Base-by-base conservation (phyloP, 1,284 basidiomycete species). In the Macrocystidia cucumis region DNA sequence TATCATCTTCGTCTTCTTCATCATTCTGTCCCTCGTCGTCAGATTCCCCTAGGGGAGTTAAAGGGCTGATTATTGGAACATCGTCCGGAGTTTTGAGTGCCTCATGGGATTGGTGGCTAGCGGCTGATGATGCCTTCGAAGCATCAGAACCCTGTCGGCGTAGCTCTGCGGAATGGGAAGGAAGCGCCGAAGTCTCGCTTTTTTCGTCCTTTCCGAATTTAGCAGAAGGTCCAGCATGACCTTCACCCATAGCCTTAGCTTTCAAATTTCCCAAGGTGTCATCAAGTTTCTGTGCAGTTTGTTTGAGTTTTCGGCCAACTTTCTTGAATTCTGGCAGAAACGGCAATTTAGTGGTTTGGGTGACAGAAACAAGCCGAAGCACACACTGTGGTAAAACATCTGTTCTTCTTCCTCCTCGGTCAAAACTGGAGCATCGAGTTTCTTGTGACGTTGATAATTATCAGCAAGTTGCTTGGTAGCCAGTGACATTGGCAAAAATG, bases 401-500 rank as follows among this genome's bases (percentile, higher is more conserved):
- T 13, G 62, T 42, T 64, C 61, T 14, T 54, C 54, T 9, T 59
- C 54, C 9, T 48, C 40, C 8, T 45, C 52, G 6, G 39, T 44
- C 9, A 38, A 35, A 16, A n/a, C n/a, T n/a, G n/a, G n/a, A n/a
- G n/a, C n/a, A n/a, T 24, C 44, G 20, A 46, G 47, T 9, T 45
- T 38, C 24, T 50, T 46, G 32, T 47, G 42, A 33, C 50, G 53
- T 34, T 60, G 54, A 41, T 63, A 65, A 33, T 57, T 52, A 33
- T 62, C 56, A 1, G 56, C 57, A 56, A 71, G 60, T 43, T 66
- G 58, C 45, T 71, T 63, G 20, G 74, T 76, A 1, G 78, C 76
- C 18, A 83, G 52, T 0, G 75, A 74, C 57, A 81, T 72, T 0
- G 78, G 78, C n/a, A 82, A 54, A 35, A 66, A 67, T 12, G 64